A percentile compares a stretch with the other conserved stretches of the same genome.
Conservation (phyloP, 2,329 filamentous ascomycete genomes). For the Beauveria varroae region DNA sequence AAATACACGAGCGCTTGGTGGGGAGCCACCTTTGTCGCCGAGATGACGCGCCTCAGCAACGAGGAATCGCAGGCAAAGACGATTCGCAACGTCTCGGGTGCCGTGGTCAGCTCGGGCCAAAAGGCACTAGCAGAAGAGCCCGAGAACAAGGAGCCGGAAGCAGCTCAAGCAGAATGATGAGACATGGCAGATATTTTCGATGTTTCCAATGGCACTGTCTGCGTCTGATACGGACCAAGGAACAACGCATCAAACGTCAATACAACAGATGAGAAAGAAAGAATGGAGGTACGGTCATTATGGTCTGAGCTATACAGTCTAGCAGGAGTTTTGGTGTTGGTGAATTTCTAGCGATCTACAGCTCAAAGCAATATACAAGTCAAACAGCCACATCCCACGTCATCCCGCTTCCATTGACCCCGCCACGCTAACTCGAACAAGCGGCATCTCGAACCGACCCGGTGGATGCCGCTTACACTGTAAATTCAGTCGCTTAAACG, state of each 20-base stretch:
- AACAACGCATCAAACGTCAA: neutral
- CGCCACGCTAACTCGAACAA: neutral
- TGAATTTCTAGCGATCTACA: conserved; percentile 6
- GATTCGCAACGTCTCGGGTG: conserved; percentile 32
- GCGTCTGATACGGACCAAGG: neutral
- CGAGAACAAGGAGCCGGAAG: neutral
- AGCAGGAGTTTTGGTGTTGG: conserved; percentile 9
- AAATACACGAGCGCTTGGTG: conserved; percentile 98
- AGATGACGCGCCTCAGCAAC: conserved; percentile 54
- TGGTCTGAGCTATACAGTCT: neutral
- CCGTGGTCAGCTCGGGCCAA: conserved; percentile 22
- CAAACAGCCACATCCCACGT: neutral
- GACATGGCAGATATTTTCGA: neutral
- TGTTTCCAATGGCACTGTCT: neutral
- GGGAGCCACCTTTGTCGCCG: conserved; percentile 86
- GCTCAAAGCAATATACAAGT: neutral
- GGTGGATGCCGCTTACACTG: neutral
- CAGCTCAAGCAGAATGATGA: neutral
- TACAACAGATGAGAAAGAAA: neutral
- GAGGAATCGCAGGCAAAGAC: conserved; percentile 33
- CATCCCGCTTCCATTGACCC: too few species aligned
- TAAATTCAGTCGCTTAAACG: neutral
- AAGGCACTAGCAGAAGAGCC: conserved; percentile 2
- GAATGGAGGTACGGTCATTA: neutral
- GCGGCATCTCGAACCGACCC: neutral